Evolutionary conservation across 257 asterid species (phyloP).

Genomic region (Hygrophila difformis): DNA sequence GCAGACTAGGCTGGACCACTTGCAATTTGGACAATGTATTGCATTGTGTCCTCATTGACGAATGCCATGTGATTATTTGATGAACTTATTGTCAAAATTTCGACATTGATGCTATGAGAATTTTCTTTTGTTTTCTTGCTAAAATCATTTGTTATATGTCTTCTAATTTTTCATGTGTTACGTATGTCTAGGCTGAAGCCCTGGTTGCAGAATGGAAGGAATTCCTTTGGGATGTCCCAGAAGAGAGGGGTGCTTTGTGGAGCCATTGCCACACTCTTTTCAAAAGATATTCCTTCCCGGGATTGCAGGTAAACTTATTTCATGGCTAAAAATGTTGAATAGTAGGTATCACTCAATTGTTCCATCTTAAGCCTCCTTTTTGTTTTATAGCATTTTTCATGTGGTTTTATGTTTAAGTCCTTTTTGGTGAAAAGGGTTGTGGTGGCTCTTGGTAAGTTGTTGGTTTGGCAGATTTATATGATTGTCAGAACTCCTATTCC

Average conservation of each 20-base stretch:
- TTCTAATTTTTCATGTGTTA: too few species aligned
- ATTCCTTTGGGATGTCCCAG: constrained; percentile 97
- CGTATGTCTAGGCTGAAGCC: constrained; percentile 84
- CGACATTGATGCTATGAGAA: constrained; percentile 1
- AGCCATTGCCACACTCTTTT: constrained; percentile 95
- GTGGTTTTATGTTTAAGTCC: not conserved
- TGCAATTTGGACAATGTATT: constrained; percentile 10
- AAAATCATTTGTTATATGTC: too few species aligned
- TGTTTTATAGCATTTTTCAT: constrained; percentile 6
- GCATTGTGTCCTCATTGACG: constrained; percentile 2
- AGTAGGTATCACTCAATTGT: constrained; percentile 6
- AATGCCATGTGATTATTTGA: constrained; percentile 3
- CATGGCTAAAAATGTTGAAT: constrained; percentile 12
- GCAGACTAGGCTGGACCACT: not conserved
- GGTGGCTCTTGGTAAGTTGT: too few species aligned
- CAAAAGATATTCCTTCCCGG: constrained; percentile 76
- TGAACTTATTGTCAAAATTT: constrained; percentile 5
- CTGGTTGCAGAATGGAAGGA: constrained; percentile 98
- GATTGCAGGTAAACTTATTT: constrained; percentile 55
- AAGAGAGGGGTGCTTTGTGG: constrained; percentile 96
- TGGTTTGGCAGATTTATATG: too few species aligned
- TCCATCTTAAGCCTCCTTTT: not conserved
- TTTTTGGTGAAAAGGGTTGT: too few species aligned
- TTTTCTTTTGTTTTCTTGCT: constrained; percentile 21
- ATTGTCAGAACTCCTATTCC: too few species aligned